These are phyloP conservation scores for Rhodomyrtus tomentosa DNA, from an alignment of 345 rosid species.

Conservation along the genomic window DNA sequence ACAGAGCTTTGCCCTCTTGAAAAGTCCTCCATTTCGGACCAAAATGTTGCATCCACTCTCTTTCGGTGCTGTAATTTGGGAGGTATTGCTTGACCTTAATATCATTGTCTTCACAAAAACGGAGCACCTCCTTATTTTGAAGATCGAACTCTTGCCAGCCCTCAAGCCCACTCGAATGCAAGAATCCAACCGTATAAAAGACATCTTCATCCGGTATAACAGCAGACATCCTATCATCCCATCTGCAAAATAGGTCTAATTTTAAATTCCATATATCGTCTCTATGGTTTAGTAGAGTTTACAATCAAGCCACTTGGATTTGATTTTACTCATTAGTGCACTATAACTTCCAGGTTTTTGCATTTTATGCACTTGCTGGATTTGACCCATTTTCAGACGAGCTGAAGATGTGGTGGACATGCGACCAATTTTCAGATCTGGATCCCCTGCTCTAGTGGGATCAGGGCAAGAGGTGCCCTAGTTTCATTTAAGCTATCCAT, in stretches of 20 bases:
- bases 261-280: not conserved
- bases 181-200: conserved; percentile 4
- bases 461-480: too few species aligned
- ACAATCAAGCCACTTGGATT: not conserved
- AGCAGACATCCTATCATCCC: conserved; percentile 5
- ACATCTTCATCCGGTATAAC: conserved; percentile 9
- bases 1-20: not conserved
- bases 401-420: not conserved
- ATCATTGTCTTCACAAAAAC: not conserved
- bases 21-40: conserved; percentile 8
- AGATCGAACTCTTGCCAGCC: not conserved
- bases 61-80: not conserved
- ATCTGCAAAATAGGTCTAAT: not conserved
- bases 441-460: too few species aligned
- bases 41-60: conserved; percentile 8
- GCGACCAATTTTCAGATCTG: not conserved
- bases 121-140: conserved; percentile 5
- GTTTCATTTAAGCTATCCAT: too few species aligned
- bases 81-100: conserved; percentile 3
- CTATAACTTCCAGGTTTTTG: not conserved
- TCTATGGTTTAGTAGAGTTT: not conserved
- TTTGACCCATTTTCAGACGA: not conserved
- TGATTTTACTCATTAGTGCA: not conserved
- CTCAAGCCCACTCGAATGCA: conserved; percentile 3
- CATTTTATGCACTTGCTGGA: not conserved